phyloP scores from a whole-genome alignment of 83 land plant species.

The Picea abies region DNA sequence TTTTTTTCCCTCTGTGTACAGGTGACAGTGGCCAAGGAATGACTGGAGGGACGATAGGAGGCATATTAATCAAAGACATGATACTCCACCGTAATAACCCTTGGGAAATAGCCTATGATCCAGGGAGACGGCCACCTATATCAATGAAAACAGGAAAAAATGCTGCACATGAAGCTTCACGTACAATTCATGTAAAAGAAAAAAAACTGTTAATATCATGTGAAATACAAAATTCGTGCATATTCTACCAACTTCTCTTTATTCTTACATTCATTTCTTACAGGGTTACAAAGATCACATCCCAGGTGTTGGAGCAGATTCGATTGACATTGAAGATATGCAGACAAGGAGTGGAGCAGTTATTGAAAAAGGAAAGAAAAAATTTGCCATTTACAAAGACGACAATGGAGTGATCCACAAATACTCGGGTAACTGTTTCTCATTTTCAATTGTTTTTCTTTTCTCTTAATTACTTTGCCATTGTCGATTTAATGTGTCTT shows the following conservation, averaged over 20 bases:
- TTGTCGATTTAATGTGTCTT: too few species aligned
- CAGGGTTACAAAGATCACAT: too few species aligned
- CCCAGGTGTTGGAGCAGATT: constrained; percentile 22
- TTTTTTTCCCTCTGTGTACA: background rate
- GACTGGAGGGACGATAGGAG: constrained; percentile 46
- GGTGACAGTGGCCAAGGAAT: constrained; percentile 56
- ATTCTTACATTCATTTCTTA: too few species aligned
- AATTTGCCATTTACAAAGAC: constrained; percentile 37
- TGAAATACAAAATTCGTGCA: too few species aligned
- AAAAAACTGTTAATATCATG: too few species aligned
- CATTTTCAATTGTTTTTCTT: background rate
- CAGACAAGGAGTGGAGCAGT: constrained; percentile 30
- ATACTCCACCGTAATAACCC: constrained; percentile 32
- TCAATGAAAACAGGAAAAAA: constrained; percentile 13
- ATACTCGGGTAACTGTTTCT: constrained; percentile 30
- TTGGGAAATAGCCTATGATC: constrained; percentile 39
- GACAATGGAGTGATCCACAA: constrained; percentile 29
- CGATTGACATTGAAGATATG: constrained; percentile 38
- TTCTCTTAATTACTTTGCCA: background rate
- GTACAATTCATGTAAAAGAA: constrained; percentile 30
- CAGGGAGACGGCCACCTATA: constrained; percentile 24
- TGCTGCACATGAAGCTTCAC: constrained; percentile 24
- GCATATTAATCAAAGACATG: constrained; percentile 43
- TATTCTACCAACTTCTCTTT: too few species aligned
- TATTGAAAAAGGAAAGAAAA: constrained; percentile 28